These are phyloP conservation scores for Cyberlindnera maritima DNA, from an alignment of 805 yeast genomes.

Conservation along the genomic window DNA sequence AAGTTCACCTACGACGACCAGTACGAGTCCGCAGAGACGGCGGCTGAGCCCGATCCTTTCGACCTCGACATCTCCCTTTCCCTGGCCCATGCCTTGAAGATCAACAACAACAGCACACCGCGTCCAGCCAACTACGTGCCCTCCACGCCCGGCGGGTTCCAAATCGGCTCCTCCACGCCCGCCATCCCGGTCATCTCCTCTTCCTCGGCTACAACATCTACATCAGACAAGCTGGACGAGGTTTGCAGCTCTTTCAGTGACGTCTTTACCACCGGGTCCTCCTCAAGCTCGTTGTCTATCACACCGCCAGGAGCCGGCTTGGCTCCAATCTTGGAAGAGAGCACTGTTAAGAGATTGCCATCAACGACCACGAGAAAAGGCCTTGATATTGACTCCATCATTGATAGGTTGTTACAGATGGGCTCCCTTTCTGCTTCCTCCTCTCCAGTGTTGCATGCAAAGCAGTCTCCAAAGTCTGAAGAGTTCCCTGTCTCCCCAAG, in stretches of 20 bases:
- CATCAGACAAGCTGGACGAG: slow-evolving; percentile 17
- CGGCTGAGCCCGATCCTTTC: slow-evolving; percentile 15
- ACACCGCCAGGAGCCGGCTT: slow-evolving; percentile 23
- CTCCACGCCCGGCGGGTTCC: neutral
- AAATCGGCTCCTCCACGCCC: slow-evolving; percentile 1
- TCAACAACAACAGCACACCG: neutral
- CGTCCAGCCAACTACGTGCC: neutral
- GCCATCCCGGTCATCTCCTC: neutral
- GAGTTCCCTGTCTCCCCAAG: slow-evolving; percentile 26
- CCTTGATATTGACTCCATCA: slow-evolving; percentile 58
- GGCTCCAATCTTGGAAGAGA: slow-evolving; percentile 27
- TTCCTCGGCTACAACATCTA: slow-evolving; percentile 1
- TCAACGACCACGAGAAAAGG: slow-evolving; percentile 11
- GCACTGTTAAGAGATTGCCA: neutral
- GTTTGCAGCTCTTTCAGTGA: slow-evolving; percentile 29
- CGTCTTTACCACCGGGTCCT: slow-evolving; percentile 24
- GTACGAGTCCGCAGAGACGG: slow-evolving; percentile 9
- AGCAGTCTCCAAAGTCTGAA: slow-evolving; percentile 18
- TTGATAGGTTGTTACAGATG: slow-evolving; percentile 49
- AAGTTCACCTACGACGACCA: slow-evolving; percentile 20
- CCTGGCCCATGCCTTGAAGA: slow-evolving; percentile 32
- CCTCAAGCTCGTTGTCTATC: slow-evolving; percentile 25
- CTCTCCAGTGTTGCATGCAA: slow-evolving; percentile 15
- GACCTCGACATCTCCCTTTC: slow-evolving; percentile 35
- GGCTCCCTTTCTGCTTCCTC: slow-evolving; percentile 3